Evolutionary conservation across 306 rosid genomes (phyloP).

Genomic region (Myrica gale): DNA sequence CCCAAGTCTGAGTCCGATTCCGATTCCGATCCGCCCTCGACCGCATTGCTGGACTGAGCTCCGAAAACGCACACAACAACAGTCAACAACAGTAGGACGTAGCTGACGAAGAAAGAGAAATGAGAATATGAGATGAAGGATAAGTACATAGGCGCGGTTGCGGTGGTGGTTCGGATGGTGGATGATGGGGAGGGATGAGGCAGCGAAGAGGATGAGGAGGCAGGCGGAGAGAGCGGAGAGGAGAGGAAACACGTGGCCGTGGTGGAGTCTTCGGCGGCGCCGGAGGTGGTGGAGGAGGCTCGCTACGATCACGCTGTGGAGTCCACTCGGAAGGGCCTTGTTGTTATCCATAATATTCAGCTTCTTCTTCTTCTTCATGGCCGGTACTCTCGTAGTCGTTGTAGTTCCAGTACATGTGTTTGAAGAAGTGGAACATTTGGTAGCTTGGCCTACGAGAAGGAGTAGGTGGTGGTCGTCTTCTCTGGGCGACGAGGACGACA

Average conservation of each 20-base stretch:
- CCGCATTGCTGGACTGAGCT: slow-evolving; percentile 30
- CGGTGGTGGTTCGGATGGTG: not conserved
- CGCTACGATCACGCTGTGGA: slow-evolving; percentile 20
- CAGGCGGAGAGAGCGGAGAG: slow-evolving; percentile 50
- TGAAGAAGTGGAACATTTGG: not conserved
- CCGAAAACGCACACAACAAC: not conserved
- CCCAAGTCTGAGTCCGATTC: slow-evolving; percentile 15
- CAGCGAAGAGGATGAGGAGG: slow-evolving; percentile 49
- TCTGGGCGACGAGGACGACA: slow-evolving; percentile 2
- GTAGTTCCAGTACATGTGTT: not conserved
- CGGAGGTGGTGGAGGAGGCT: slow-evolving; percentile 25
- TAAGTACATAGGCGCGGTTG: slow-evolving; percentile 23
- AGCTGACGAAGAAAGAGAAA: not conserved
- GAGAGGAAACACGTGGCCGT: slow-evolving; percentile 44
- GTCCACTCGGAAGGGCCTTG: too few species aligned
- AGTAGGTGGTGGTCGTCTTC: slow-evolving; percentile 5
- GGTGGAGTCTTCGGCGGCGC: slow-evolving; percentile 31
- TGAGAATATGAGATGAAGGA: slow-evolving; percentile 1
- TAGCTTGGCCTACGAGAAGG: not conserved
- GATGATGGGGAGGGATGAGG: slow-evolving; percentile 45
- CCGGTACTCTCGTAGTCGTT: not conserved
- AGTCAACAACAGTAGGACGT: not conserved
- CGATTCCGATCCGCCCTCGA: slow-evolving; percentile 15
- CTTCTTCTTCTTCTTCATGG: slow-evolving; percentile 42
- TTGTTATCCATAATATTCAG: not conserved